Evolutionary conservation across 2,329 filamentous ascomycete genomes (phyloP).

Genomic region (Paracamarosporium sp.): DNA sequence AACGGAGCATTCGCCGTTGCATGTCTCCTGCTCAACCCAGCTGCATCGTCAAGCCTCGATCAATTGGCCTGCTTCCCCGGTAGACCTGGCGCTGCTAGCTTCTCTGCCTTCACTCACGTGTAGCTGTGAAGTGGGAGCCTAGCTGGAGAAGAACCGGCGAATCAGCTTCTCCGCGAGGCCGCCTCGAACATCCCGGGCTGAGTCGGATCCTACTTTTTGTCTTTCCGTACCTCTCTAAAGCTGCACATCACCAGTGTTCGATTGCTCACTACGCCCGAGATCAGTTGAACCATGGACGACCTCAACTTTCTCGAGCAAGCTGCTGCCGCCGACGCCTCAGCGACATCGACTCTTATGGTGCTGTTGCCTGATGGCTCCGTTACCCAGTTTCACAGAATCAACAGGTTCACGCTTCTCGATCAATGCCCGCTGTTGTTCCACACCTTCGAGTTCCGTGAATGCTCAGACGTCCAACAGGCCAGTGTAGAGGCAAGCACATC

Average conservation of each 20-base stretch:
- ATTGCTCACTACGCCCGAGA: not conserved
- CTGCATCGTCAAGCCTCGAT: not conserved
- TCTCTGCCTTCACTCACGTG: not conserved
- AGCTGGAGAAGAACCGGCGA: not conserved
- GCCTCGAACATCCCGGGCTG: not conserved
- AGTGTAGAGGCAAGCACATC: slow-evolving; percentile 39
- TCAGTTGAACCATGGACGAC: slow-evolving; percentile 24
- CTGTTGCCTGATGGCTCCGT: slow-evolving; percentile 39
- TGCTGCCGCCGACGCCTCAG: slow-evolving; percentile 24
- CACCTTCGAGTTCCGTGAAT: slow-evolving; percentile 46
- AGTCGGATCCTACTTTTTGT: not conserved
- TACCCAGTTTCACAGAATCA: slow-evolving; percentile 42
- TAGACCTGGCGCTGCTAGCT: not conserved
- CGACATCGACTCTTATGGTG: slow-evolving; percentile 40
- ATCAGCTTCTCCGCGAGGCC: slow-evolving; percentile 2
- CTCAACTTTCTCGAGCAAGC: slow-evolving; percentile 27
- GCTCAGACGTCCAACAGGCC: slow-evolving; percentile 36
- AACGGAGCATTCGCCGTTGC: not conserved
- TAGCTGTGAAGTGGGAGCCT: not conserved
- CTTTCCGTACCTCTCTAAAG: not conserved
- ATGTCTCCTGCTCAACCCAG: not conserved
- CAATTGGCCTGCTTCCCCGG: not conserved
- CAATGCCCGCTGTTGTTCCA: slow-evolving; percentile 48
- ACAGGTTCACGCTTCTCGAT: slow-evolving; percentile 37
- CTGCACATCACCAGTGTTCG: not conserved